Base-by-base conservation (phyloP, 805 yeast genomes). In the Hanseniaspora guilliermondii region DNA sequence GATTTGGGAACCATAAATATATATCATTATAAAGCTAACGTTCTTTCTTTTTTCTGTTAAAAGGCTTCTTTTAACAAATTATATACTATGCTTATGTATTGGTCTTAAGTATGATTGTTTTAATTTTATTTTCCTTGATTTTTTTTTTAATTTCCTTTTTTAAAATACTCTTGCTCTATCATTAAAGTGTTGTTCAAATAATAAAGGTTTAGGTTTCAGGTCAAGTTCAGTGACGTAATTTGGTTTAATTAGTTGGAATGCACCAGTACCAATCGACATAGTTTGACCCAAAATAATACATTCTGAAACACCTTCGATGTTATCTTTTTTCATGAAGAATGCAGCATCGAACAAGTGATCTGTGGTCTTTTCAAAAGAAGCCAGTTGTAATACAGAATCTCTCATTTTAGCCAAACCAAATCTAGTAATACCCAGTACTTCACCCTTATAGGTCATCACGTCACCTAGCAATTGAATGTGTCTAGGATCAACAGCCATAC, bases 401-500 rank as follows among this genome's bases (percentile, higher is more conserved):
- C 98, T 82, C 97, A 93, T 93, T 69, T 94, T 93, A 63, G 96
- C 91, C 61, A 93, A 75, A 61, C 99, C 99, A 64, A 93, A 93
- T 72, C 99, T 79, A 1, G 99, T 93, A 66, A 93, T 93, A 69
- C 99, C 98, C 61, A 94, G 76, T 12, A 93, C 95, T 67, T 93
- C 98, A 57, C 99, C 99, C 71, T 93, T 93, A 69, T 87, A 93
- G 0, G 97, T 87, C 99, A 93, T 93, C 49, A 93, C 97, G 69
- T 93, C 99, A 60, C 98, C 98, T 59, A 93, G 73, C 47, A 93
- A 74, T 72, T 93, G 97, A 67, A 94, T 89, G 69, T 93, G 99
- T 75, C 99, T 95, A 58, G 97, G 98, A 75, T 93, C 99, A 49
- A 93, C 97, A 68, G 95, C 87, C 98, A 93, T 93, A 70, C 99